These are phyloP conservation scores for Chalciporus piperatoides DNA, from an alignment of 1,284 basidiomycete species.

Conservation along the genomic window DNA sequence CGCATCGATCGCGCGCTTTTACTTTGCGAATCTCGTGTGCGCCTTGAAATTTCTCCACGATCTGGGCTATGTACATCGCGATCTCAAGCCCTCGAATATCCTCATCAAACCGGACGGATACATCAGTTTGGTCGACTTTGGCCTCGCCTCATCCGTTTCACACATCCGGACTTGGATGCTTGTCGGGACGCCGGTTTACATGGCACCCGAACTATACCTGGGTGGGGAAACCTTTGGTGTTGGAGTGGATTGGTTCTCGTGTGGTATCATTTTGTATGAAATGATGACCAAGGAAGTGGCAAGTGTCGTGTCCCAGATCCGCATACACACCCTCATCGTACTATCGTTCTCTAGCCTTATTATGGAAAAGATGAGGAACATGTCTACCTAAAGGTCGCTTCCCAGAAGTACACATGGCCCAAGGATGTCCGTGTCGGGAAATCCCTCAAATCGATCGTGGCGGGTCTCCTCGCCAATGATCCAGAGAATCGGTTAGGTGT, in stretches of 20 bases:
- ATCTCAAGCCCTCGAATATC: constrained; percentile 84
- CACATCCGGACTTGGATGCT: constrained; percentile 26
- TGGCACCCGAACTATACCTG: constrained; percentile 64
- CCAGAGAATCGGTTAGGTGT: constrained; percentile 39
- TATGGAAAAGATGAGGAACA: constrained; percentile 25
- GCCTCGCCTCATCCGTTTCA: constrained; percentile 41
- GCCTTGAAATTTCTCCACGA: constrained; percentile 71
- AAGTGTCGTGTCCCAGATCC: constrained; percentile 18
- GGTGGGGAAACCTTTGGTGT: constrained; percentile 44
- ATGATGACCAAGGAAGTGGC: constrained; percentile 62
- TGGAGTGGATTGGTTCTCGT: constrained; percentile 76
- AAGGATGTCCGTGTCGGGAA: constrained; percentile 32
- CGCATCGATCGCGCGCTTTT: constrained; percentile 40
- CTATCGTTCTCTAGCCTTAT: constrained; percentile 32
- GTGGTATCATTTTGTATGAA: constrained; percentile 72
- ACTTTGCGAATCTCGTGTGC: constrained; percentile 58
- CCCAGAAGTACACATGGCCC: constrained; percentile 36
- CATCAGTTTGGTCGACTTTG: constrained; percentile 73
- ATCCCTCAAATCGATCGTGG: constrained; percentile 41
- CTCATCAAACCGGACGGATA: constrained; percentile 61
- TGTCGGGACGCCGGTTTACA: constrained; percentile 65
- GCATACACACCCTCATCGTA: neutral
- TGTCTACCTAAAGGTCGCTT: constrained; percentile 24
- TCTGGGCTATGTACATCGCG: constrained; percentile 76
- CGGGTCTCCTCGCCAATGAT: constrained; percentile 37